Evolutionary conservation across 1,284 basidiomycete species (phyloP).

Genomic region (Pulveroboletus sp.): DNA sequence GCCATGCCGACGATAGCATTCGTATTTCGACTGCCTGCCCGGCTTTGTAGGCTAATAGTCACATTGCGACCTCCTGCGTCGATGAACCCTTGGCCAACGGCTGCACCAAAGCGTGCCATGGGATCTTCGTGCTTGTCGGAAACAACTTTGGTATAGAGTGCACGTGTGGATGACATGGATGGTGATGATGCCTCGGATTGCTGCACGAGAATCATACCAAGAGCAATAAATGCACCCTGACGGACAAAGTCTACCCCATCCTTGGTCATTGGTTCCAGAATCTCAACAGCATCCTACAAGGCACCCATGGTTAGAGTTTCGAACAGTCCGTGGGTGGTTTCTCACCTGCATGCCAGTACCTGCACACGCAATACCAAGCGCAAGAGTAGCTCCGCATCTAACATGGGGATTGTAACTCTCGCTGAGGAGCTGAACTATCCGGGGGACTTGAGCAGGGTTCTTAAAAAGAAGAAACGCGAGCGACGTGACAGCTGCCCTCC

Average conservation of each 20-base stretch:
- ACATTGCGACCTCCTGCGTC: constrained; percentile 96
- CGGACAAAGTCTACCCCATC: constrained; percentile 97
- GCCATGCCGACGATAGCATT: constrained; percentile 94
- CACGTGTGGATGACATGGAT: constrained; percentile 76
- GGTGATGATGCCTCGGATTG: constrained; percentile 89
- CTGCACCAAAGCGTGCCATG: constrained; percentile 95
- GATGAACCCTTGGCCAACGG: constrained; percentile 91
- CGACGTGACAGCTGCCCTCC: constrained; percentile 91
- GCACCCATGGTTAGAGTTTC: constrained; percentile 4
- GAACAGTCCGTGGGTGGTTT: background rate
- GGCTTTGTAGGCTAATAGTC: constrained; percentile 89
- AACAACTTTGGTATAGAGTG: constrained; percentile 85
- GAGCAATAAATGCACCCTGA: constrained; percentile 93
- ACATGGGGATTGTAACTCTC: constrained; percentile 99
- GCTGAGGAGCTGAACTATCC: constrained; percentile 91
- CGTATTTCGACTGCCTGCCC: constrained; percentile 88
- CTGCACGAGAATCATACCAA: constrained; percentile 95
- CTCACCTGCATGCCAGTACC: constrained; percentile 89
- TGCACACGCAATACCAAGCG: constrained; percentile 93
- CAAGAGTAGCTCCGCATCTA: constrained; percentile 91
- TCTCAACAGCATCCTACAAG: constrained; percentile 83
- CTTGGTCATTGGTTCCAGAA: constrained; percentile 95
- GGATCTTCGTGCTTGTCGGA: constrained; percentile 96
- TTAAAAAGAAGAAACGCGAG: constrained; percentile 95
- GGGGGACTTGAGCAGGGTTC: constrained; percentile 90